These are phyloP conservation scores for Aspergillus fumigatus DNA, from an alignment of 2,329 filamentous ascomycete genomes.

Conservation along the genomic window DNA sequence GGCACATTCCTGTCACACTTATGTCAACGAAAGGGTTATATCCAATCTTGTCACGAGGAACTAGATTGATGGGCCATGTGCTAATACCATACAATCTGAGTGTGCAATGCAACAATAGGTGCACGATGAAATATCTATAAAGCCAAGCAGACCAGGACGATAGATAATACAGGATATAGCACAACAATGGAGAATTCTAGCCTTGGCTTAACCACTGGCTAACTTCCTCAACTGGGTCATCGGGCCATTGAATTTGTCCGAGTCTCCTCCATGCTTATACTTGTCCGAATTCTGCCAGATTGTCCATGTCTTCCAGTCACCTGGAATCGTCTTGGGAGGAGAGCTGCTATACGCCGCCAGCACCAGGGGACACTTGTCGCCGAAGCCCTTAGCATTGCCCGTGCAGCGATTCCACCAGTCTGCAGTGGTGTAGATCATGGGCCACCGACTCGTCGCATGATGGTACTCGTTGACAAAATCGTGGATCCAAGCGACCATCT, in stretches of 20 bases:
- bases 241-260: constrained; percentile 15
- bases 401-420: constrained; percentile 53
- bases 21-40: background rate
- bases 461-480: constrained; percentile 51
- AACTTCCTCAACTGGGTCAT: constrained; percentile 12
- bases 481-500: constrained; percentile 50
- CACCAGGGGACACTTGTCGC: constrained; percentile 45
- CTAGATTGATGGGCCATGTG: too few species aligned
- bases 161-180: background rate
- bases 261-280: constrained; percentile 16
- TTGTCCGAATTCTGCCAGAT: constrained; percentile 17
- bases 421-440: constrained; percentile 50
- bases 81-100: too few species aligned
- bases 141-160: background rate
- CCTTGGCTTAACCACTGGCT: background rate
- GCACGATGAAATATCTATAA: background rate
- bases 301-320: constrained; percentile 33
- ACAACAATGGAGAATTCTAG: background rate
- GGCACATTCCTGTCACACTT: background rate
- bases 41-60: too few species aligned
- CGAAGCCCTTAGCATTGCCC: constrained; percentile 46
- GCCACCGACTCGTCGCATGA: constrained; percentile 43
- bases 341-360: constrained; percentile 42
- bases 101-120: too few species aligned
- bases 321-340: constrained; percentile 42